Base-by-base conservation (phyloP, 441 rosid species). In the Macaranga tanarius region DNA sequence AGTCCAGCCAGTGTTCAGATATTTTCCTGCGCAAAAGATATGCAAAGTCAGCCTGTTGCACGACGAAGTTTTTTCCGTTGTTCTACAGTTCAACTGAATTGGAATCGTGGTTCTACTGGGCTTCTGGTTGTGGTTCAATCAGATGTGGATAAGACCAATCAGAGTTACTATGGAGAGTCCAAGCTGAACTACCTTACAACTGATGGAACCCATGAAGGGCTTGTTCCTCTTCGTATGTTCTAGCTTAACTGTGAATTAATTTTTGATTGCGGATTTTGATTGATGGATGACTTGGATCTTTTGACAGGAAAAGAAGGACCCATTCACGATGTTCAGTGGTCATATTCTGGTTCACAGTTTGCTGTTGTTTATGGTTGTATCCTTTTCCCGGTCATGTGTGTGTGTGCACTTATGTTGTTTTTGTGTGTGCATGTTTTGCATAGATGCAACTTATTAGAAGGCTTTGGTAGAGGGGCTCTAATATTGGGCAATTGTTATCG, bases 341-440 rank as follows among this genome's bases (percentile, higher is more conserved):
- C 98, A 17, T 76, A 70, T 71, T 89, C 92, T 44, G 99, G 99
- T 72, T 86, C 85, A 72, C 89, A 90, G 81, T 94, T 94, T 84
- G 97, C 97, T 70, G 97, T 92, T 79, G 95, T 90, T 71, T 94
- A 94, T 84, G 97, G 99, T 44, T 94, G 97, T 94, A 94, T 94
- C 97, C 99, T 88, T 88, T 78, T 70, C 28, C 74, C 57, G 3
- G 1, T 44, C 51, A 0, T 23, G 23, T 64, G 26, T 6, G 2
- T 73, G 51, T 50, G 19, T 52, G 23, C 40, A 19, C 31, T 5
- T 34, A 44, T 19, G 31, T 38, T 48, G 51, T 28, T 34, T 10
- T 2, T 16, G 3, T 38, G 20, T 6, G 13, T 15, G 10, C 22
- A 2, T 19, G 2, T 56, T 48, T 7, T 58, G 42, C 26, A 22